phyloP scores from a whole-genome alignment of 2,329 filamentous ascomycete genomes.

The Fusarium hostae region DNA sequence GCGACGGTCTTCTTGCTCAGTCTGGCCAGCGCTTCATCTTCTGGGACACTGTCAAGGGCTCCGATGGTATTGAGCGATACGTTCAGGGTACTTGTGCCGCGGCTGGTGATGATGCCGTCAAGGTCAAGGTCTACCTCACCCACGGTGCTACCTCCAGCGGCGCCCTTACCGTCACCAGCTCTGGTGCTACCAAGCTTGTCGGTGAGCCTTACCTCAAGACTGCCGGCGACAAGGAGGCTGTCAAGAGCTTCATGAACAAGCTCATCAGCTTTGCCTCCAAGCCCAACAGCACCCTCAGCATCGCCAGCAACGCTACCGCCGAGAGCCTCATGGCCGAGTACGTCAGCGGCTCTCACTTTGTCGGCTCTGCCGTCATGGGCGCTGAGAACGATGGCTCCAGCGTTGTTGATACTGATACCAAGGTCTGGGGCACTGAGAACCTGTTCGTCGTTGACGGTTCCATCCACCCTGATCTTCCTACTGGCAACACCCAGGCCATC shows the following conservation, averaged over 20 bases:
- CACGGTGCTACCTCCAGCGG: slow-evolving; percentile 61
- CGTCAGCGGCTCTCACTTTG: slow-evolving; percentile 62
- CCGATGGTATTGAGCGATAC: slow-evolving; percentile 53
- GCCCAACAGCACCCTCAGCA: slow-evolving; percentile 67
- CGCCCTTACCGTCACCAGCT: slow-evolving; percentile 54
- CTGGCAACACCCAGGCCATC: slow-evolving; percentile 73
- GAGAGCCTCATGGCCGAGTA: slow-evolving; percentile 66
- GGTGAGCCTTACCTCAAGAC: slow-evolving; percentile 52
- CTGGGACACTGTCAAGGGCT: slow-evolving; percentile 57
- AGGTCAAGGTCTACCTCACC: slow-evolving; percentile 62
- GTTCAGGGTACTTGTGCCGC: slow-evolving; percentile 60
- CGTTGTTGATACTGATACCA: slow-evolving; percentile 71
- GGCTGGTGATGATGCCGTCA: slow-evolving; percentile 54
- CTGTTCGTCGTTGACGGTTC: slow-evolving; percentile 75
- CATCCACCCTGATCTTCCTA: slow-evolving; percentile 76
- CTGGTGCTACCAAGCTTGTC: slow-evolving; percentile 55
- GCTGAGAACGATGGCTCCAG: slow-evolving; percentile 63
- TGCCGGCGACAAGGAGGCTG: slow-evolving; percentile 53
- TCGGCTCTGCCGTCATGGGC: slow-evolving; percentile 71
- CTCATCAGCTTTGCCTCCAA: slow-evolving; percentile 73
- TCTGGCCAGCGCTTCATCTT: slow-evolving; percentile 59
- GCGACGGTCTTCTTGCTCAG: slow-evolving; percentile 56
- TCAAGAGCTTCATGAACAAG: slow-evolving; percentile 62
- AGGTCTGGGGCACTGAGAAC: slow-evolving; percentile 75
- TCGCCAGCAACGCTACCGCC: slow-evolving; percentile 57